A percentile compares a stretch with the other conserved stretches of the same genome.
These are phyloP conservation scores for Tolypocladium amazonense DNA, from an alignment of 2,329 filamentous ascomycete species.

Conservation along the genomic window DNA sequence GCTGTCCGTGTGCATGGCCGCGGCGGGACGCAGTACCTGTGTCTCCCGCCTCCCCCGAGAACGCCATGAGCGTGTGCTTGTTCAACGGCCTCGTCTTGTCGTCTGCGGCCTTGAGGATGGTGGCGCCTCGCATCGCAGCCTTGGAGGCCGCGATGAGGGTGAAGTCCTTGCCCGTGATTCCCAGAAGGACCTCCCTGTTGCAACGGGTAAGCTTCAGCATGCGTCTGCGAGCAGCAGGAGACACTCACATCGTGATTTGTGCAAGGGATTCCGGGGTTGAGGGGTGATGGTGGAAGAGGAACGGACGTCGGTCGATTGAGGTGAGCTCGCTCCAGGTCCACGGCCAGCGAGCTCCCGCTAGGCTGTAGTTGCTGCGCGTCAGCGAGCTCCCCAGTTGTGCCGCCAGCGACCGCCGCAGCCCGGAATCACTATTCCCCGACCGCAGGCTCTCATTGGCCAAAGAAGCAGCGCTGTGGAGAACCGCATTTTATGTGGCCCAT, in stretches of 20 bases:
- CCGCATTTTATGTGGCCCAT: constrained; percentile 14
- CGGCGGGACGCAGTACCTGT: constrained; percentile 49
- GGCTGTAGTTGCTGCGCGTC: constrained; percentile 28
- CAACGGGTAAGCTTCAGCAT: background rate
- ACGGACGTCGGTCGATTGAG: background rate
- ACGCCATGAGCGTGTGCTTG: constrained; percentile 90
- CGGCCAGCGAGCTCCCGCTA: constrained; percentile 11
- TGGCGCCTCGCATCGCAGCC: constrained; percentile 94
- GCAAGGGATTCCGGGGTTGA: background rate
- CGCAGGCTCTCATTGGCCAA: constrained; percentile 12
- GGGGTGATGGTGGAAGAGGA: constrained; percentile 4
- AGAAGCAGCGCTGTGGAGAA: background rate
- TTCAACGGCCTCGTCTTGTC: constrained; percentile 94
- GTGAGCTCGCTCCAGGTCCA: constrained; percentile 1
- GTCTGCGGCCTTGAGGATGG: constrained; percentile 87
- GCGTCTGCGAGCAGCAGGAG: background rate
- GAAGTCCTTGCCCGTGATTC: constrained; percentile 98
- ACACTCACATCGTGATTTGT: constrained; percentile 4
- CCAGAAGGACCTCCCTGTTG: constrained; percentile 87
- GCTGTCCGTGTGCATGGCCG: background rate
- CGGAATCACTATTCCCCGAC: constrained; percentile 21
- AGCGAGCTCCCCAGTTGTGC: constrained; percentile 17
- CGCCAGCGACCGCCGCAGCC: constrained; percentile 18
- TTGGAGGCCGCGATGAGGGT: constrained; percentile 96
- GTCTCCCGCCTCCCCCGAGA: constrained; percentile 91